phyloP scores from a whole-genome alignment of 495 filamentous ascomycete genomes.

The Xanthoparmelia taractica region DNA sequence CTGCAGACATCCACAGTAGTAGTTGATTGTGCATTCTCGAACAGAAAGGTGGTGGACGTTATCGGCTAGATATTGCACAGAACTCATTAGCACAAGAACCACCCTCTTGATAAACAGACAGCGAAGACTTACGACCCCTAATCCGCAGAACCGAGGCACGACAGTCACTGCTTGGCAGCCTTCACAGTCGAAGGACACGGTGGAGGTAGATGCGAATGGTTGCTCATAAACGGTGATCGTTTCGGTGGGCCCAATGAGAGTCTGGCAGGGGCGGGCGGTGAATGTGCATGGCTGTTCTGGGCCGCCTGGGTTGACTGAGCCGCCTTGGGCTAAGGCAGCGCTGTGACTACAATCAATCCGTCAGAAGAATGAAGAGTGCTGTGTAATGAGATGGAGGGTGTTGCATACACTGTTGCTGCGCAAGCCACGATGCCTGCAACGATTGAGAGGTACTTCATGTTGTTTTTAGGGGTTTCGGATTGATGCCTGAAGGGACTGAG shows the following conservation, averaged over 20 bases:
- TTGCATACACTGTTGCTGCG: neutral
- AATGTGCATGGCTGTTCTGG: slow-evolving; percentile 9
- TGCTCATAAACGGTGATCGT: slow-evolving; percentile 15
- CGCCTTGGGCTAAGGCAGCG: slow-evolving; percentile 5
- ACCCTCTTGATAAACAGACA: neutral
- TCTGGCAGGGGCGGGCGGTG: neutral
- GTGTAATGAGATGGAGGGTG: neutral
- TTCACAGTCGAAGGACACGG: slow-evolving; percentile 7
- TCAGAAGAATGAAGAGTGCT: neutral
- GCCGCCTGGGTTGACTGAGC: neutral
- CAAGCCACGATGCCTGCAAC: slow-evolving; percentile 10
- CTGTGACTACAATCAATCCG: neutral
- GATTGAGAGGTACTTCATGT: slow-evolving; percentile 8
- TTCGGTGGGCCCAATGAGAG: neutral
- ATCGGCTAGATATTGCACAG: neutral
- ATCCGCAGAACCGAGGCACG: neutral
- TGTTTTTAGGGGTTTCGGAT: neutral
- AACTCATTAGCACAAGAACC: neutral
- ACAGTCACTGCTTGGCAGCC: slow-evolving; percentile 5
- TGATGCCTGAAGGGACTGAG: neutral
- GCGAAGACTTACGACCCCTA: neutral
- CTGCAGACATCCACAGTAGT: slow-evolving; percentile 14
- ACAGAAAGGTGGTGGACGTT: slow-evolving; percentile 1
- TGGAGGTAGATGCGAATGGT: slow-evolving; percentile 3
- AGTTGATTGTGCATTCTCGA: neutral